Evolutionary conservation across 2,329 filamentous ascomycete species (phyloP).

Genomic region (Colletotrichum zoysiae): DNA sequence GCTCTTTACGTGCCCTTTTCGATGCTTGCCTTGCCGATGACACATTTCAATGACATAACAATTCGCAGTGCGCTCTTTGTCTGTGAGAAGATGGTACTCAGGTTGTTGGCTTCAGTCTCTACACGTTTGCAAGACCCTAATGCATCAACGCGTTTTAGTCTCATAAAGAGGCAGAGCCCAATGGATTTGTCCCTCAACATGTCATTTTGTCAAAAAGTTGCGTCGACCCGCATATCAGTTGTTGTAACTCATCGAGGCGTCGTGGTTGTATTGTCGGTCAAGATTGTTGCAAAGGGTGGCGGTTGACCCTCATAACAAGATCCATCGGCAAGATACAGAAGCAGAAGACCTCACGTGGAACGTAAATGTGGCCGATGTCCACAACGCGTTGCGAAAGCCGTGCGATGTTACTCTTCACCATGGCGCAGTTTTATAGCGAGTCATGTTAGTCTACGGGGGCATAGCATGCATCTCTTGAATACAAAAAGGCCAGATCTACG

Average conservation of each 20-base stretch:
- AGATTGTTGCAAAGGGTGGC: neutral
- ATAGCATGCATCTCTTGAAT: neutral
- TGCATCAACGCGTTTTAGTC: neutral
- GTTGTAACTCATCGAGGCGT: neutral
- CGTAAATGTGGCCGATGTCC: neutral
- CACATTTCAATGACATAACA: neutral
- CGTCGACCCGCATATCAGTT: neutral
- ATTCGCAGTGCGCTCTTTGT: neutral
- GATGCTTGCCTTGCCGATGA: neutral
- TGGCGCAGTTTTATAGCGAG: neutral
- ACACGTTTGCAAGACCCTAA: neutral
- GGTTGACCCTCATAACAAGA: neutral
- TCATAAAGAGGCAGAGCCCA: neutral
- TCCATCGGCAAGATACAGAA: neutral
- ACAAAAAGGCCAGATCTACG: neutral
- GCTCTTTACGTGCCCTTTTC: neutral
- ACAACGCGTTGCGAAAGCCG: neutral
- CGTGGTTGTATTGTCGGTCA: neutral
- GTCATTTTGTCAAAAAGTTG: neutral
- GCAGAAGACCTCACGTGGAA: neutral
- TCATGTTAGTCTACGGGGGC: neutral
- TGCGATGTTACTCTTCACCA: neutral
- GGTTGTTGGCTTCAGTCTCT: neutral
- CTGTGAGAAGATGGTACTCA: neutral
- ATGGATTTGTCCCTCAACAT: neutral